Conservation (phyloP, 352 stramenopile species). For the Phytophthora hybrid region DNA sequence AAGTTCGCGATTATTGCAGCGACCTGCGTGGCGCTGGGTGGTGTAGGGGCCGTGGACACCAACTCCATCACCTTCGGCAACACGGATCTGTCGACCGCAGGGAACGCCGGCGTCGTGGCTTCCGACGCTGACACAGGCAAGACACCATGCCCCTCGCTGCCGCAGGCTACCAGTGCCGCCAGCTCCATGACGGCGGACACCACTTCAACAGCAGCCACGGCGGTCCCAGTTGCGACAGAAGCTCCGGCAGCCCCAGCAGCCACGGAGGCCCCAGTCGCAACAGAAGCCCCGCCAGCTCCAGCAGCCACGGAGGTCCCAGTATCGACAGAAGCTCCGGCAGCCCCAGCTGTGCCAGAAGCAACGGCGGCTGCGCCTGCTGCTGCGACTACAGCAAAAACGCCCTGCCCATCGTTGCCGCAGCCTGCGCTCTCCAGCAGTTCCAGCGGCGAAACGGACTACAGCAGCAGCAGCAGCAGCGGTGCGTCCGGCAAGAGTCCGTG, state of each 20-base stretch:
- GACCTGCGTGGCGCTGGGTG: conserved; percentile 26
- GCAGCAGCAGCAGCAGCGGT: conserved; percentile 6
- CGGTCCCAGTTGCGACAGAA: conserved; percentile 1
- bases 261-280: neutral
- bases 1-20: conserved; percentile 31
- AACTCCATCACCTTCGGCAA: conserved; percentile 38
- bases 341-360: conserved; percentile 7
- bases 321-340: conserved; percentile 13
- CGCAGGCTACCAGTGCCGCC: conserved; percentile 20
- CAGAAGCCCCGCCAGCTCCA: conserved; percentile 10
- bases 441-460: conserved; percentile 24
- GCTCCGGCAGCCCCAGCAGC: conserved; percentile 4
- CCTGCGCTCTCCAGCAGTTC: conserved; percentile 29
- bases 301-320: neutral
- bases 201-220: conserved; percentile 13
- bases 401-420: conserved; percentile 43
- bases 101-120: conserved; percentile 31
- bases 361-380: conserved; percentile 2
- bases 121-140: conserved; percentile 33
- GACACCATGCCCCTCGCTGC: conserved; percentile 39
- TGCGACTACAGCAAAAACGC: conserved; percentile 26
- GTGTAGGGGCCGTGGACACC: conserved; percentile 20
- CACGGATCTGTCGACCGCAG: conserved; percentile 26
- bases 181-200: neutral
- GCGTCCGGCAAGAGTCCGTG: conserved; percentile 36